Conservation (phyloP, 345 rosid species). For the Sisymbrium irio region DNA sequence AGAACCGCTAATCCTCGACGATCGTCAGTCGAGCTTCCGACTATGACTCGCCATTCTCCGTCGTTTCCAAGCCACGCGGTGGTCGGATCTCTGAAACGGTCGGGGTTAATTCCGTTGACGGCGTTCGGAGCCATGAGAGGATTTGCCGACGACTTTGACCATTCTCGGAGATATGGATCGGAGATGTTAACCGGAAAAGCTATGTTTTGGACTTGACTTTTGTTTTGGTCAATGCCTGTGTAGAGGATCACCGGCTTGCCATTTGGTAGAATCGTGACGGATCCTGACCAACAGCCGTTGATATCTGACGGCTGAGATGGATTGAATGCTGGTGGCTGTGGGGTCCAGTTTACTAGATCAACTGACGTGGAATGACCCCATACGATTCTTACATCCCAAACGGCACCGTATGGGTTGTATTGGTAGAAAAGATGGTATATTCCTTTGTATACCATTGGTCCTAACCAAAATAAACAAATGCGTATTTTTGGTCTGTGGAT, state of each 20-base stretch:
- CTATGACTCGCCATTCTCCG: slow-evolving; percentile 31
- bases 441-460: slow-evolving; percentile 68
- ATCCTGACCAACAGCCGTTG: slow-evolving; percentile 79
- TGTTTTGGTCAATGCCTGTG: slow-evolving; percentile 51
- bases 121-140: slow-evolving; percentile 49
- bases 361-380: slow-evolving; percentile 84
- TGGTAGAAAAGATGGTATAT: slow-evolving; percentile 71
- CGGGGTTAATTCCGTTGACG: slow-evolving; percentile 39
- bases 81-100: slow-evolving; percentile 74
- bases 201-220: slow-evolving; percentile 54
- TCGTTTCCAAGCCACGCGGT: slow-evolving; percentile 56
- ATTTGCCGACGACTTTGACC: slow-evolving; percentile 58
- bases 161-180: slow-evolving; percentile 61
- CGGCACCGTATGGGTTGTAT: slow-evolving; percentile 58
- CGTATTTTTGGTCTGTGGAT: not conserved
- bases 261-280: slow-evolving; percentile 52
- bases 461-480: slow-evolving; percentile 29
- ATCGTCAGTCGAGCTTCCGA: slow-evolving; percentile 27
- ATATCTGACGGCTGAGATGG: slow-evolving; percentile 57
- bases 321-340: slow-evolving; percentile 45
- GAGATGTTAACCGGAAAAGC: slow-evolving; percentile 57
- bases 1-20: slow-evolving; percentile 57
- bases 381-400: slow-evolving; percentile 60
- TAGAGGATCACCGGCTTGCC: slow-evolving; percentile 57
- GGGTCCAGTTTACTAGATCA: slow-evolving; percentile 69